These are phyloP conservation scores for Leptosphaerulina australis DNA, from an alignment of 2,329 filamentous ascomycete genomes.

Conservation along the genomic window DNA sequence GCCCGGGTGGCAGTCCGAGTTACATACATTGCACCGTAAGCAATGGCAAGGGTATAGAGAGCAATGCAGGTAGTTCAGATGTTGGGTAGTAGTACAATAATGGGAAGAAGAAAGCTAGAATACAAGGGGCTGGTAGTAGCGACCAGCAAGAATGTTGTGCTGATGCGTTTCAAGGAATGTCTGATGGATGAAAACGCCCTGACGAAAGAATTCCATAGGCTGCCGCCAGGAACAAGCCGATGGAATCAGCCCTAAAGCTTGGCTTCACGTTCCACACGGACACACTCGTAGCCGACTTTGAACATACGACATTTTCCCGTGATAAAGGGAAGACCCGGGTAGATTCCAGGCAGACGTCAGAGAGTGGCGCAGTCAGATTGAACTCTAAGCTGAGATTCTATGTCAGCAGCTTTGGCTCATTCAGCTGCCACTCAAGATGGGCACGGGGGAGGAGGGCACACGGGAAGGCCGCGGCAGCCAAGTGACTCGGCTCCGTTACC, in stretches of 20 bases:
- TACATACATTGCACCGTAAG: slow-evolving; percentile 52
- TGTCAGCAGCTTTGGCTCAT: slow-evolving; percentile 2
- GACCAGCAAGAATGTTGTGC: slow-evolving; percentile 2
- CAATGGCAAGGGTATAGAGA: slow-evolving; percentile 21
- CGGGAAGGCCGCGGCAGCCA: slow-evolving; percentile 2
- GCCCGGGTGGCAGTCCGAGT: slow-evolving; percentile 53
- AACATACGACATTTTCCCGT: background rate
- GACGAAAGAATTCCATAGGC: slow-evolving; percentile 20
- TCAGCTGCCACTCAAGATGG: background rate
- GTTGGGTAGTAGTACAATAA: slow-evolving; percentile 1
- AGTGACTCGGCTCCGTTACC: background rate
- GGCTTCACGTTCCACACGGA: too few relatives aligned
- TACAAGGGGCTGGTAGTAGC: slow-evolving; percentile 19
- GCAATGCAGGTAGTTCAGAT: slow-evolving; percentile 7
- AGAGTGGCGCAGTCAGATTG: too few relatives aligned
- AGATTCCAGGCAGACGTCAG: slow-evolving; percentile 13
- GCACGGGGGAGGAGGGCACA: background rate
- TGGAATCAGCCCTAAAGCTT: slow-evolving; percentile 11
- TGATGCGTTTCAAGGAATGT: slow-evolving; percentile 18
- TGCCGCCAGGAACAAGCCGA: slow-evolving; percentile 18
- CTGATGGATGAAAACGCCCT: slow-evolving; percentile 23
- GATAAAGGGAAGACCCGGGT: slow-evolving; percentile 8
- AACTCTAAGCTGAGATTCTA: slow-evolving; percentile 3
- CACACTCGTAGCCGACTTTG: slow-evolving; percentile 1
- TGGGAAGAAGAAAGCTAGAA: slow-evolving; percentile 10